Evolutionary conservation across 306 rosid species (phyloP), one percentile per base, ranked within the genome.

Genomic region (Sophora flavescens): DNA sequence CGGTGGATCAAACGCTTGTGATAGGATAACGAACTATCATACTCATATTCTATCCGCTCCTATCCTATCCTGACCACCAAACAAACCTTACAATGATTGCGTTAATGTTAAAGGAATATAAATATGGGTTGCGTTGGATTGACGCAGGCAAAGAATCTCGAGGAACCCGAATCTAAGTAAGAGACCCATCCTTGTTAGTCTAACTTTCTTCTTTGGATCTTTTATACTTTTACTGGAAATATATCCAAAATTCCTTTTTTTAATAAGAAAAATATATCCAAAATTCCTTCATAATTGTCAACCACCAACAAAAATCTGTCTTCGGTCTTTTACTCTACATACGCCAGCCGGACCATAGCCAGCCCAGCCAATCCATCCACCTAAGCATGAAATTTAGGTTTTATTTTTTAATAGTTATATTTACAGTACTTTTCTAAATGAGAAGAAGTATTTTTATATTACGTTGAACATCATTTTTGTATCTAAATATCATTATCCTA

Each of bases 101-200:
- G 28, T 44, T 33, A 59, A n/a, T n/a, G n/a, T n/a, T n/a, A 63
- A 63, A 51, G 28, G 22, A 6, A 45, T 68, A 68, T 51, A 53
- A 80, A 58, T 54, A 41, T 13, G 70, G 54, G 39, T 80, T 22
- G 84, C 84, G 75, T 74, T 66, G 65, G 63, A 70, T 74, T 59
- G 59, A 80, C 70, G 84, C 84, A 58, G 76, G 47, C 16, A 26
- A 17, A 45, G 70, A 66, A 73, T 58, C 68, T 57, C 1, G 53
- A 15, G 74, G 75, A 70, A 32, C 80, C 74, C 78, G 72, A 64
- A 22, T 72, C 78, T 41, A 67, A 41, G 70, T 62, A 70, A 62
- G 82, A 15, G 65, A 44, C n/a, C 10, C 30, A 10, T 64, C 39
- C 8, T 6, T 8, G 22, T 73, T 18, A 62, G 6, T 75, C 35